A percentile compares a stretch with the other conserved stretches of the same genome.
Evolutionary conservation across 2,329 filamentous ascomycete species (phyloP).

Genomic region (Paraphoma sp.): DNA sequence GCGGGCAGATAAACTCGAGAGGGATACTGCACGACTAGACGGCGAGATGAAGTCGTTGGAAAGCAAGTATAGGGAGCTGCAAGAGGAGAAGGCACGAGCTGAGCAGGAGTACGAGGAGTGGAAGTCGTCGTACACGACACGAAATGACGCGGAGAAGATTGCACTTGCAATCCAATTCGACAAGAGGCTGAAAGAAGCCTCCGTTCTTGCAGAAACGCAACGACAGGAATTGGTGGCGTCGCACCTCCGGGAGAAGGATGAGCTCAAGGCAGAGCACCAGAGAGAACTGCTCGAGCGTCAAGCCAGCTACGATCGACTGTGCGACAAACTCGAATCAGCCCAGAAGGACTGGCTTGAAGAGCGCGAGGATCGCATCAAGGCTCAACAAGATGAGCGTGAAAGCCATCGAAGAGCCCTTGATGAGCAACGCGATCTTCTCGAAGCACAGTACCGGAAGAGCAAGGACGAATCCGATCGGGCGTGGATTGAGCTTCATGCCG

Average conservation of each 20-base stretch:
- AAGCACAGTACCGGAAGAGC: constrained; percentile 41
- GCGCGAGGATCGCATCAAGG: constrained; percentile 42
- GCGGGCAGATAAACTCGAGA: constrained; percentile 53
- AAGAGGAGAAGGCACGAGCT: constrained; percentile 47
- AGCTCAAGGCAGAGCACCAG: constrained; percentile 40
- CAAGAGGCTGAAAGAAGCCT: constrained; percentile 53
- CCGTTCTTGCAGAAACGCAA: constrained; percentile 57
- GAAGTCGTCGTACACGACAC: constrained; percentile 46
- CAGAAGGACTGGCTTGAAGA: constrained; percentile 57
- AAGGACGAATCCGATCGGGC: constrained; percentile 55
- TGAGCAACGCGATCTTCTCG: constrained; percentile 57
- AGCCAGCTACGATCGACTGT: constrained; percentile 49
- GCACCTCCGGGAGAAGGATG: constrained; percentile 43
- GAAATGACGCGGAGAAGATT: constrained; percentile 48
- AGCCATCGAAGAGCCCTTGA: constrained; percentile 59
- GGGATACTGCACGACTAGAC: constrained; percentile 41
- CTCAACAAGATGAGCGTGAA: constrained; percentile 58
- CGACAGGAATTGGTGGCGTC: constrained; percentile 52
- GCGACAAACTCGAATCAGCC: constrained; percentile 43
- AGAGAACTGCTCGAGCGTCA: constrained; percentile 49
- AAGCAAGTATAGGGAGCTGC: constrained; percentile 52
- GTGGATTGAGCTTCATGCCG: constrained; percentile 51
- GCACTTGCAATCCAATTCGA: constrained; percentile 49
- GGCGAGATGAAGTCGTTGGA: constrained; percentile 49
- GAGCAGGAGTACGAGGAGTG: constrained; percentile 52